A percentile compares a stretch with the other conserved stretches of the same genome.
phyloP scores from a whole-genome alignment of 1,284 basidiomycete species.

The Mycena citricolor region DNA sequence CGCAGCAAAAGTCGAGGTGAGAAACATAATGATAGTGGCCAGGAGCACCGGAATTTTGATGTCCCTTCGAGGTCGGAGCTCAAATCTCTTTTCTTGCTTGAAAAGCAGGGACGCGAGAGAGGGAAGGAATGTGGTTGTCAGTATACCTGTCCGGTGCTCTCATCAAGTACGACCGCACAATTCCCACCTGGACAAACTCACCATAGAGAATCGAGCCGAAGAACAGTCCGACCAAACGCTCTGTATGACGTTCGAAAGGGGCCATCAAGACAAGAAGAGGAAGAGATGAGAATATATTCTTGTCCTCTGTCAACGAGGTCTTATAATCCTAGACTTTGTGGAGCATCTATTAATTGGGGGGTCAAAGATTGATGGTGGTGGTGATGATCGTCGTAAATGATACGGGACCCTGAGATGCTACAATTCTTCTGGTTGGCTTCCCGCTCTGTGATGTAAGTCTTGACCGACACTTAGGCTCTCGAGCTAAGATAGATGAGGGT shows the following conservation, averaged over 20 bases:
- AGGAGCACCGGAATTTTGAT: not conserved
- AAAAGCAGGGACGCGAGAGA: not conserved
- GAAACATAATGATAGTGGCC: conserved; percentile 1
- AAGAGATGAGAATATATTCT: too few species aligned
- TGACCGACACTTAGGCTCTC: too few species aligned
- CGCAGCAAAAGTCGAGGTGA: not conserved
- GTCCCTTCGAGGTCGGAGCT: not conserved
- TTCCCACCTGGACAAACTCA: conserved; percentile 1
- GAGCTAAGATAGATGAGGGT: too few species aligned
- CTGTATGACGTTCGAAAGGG: conserved; percentile 3
- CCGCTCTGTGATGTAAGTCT: too few species aligned
- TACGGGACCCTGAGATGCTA: too few species aligned
- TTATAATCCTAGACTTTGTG: too few species aligned
- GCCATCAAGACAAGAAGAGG: conserved; percentile 4
- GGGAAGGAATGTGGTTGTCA: conserved; percentile 3
- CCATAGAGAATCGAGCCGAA: conserved; percentile 7
- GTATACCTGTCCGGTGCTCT: conserved; percentile 4
- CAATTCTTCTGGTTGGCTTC: too few species aligned
- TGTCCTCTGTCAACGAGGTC: too few species aligned
- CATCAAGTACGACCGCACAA: too few species aligned
- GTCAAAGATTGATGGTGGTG: too few species aligned
- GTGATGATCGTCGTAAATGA: too few species aligned
- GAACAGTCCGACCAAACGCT: conserved; percentile 4
- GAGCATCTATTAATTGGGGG: too few species aligned
- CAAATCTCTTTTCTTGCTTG: not conserved